Evolutionary conservation across 2,329 filamentous ascomycete genomes (phyloP).

Genomic region (Fusarium floridanum): DNA sequence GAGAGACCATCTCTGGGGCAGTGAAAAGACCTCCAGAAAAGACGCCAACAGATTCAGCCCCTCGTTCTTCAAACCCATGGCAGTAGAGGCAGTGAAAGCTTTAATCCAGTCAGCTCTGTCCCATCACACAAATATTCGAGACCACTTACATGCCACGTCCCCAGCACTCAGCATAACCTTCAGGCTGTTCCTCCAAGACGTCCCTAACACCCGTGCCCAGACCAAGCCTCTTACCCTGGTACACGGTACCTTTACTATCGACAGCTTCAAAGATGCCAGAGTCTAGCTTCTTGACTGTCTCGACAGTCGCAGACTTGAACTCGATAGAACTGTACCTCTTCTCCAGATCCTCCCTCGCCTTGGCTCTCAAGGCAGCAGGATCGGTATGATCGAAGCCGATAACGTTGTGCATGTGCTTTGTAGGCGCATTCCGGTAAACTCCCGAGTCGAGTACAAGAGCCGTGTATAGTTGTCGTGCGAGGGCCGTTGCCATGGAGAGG

Average conservation of each 20-base stretch:
- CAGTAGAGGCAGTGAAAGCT: constrained; percentile 72
- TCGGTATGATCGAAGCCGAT: constrained; percentile 55
- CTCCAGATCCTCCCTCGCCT: constrained; percentile 50
- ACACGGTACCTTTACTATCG: constrained; percentile 58
- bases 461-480: constrained; percentile 63
- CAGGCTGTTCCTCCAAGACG: constrained; percentile 60
- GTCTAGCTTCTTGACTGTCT: constrained; percentile 46
- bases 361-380: constrained; percentile 53
- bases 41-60: constrained; percentile 59
- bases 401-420: constrained; percentile 63
- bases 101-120: constrained; percentile 1
- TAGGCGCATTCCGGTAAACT: constrained; percentile 63
- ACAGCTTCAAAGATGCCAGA: constrained; percentile 51
- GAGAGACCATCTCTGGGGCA: constrained; percentile 49
- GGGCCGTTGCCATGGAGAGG: constrained; percentile 59
- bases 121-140: not conserved
- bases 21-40: constrained; percentile 57
- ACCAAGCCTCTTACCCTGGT: constrained; percentile 65
- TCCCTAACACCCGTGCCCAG: constrained; percentile 68
- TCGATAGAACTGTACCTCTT: constrained; percentile 53
- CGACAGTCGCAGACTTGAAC: constrained; percentile 48
- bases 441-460: constrained; percentile 64
- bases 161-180: constrained; percentile 69
- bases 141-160: constrained; percentile 60
- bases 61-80: constrained; percentile 70